Percentiles rank a stretch among this genome's conserved stretches.
phyloP scores from a whole-genome alignment of 805 yeast species.

The Ogataea salicorniae region DNA sequence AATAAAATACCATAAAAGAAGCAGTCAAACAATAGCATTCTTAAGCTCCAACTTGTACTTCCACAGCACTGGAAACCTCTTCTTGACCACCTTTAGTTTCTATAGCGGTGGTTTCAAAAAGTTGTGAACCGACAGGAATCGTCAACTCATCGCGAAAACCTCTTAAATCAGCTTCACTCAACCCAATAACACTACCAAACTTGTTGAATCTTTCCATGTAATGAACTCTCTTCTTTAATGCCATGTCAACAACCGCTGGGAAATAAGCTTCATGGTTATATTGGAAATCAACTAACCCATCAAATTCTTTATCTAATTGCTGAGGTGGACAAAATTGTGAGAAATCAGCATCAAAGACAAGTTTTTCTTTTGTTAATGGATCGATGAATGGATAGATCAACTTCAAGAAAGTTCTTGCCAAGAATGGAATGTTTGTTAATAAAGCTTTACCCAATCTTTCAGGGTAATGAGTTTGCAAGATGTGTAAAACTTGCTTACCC shows the following conservation, averaged over 20 bases:
- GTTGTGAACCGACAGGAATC: constrained; percentile 30
- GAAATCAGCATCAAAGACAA: constrained; percentile 88
- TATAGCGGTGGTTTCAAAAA: constrained; percentile 8
- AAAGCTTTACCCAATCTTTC: constrained; percentile 93
- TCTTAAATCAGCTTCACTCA: constrained; percentile 79
- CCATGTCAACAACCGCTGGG: constrained; percentile 60
- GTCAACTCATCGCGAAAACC: constrained; percentile 23
- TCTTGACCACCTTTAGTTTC: constrained; percentile 1
- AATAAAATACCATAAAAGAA: too few species aligned
- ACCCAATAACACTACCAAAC: constrained; percentile 71
- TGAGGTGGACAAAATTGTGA: constrained; percentile 72
- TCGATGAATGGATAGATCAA: constrained; percentile 94
- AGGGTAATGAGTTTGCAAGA: constrained; percentile 95
- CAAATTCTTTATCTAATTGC: constrained; percentile 79
- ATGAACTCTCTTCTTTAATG: constrained; percentile 51
- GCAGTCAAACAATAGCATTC: too few species aligned
- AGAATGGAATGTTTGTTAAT: constrained; percentile 87
- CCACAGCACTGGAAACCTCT: constrained; percentile 7
- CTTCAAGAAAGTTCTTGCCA: constrained; percentile 89
- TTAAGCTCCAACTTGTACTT: constrained; percentile 4
- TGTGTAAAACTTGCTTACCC: constrained; percentile 88
- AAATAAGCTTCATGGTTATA: constrained; percentile 79
- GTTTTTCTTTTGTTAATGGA: constrained; percentile 89
- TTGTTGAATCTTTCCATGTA: constrained; percentile 65
- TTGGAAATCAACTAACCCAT: constrained; percentile 80